Conservation (phyloP, 2,329 filamentous ascomycete genomes). For the Hyphodiscus sp. region DNA sequence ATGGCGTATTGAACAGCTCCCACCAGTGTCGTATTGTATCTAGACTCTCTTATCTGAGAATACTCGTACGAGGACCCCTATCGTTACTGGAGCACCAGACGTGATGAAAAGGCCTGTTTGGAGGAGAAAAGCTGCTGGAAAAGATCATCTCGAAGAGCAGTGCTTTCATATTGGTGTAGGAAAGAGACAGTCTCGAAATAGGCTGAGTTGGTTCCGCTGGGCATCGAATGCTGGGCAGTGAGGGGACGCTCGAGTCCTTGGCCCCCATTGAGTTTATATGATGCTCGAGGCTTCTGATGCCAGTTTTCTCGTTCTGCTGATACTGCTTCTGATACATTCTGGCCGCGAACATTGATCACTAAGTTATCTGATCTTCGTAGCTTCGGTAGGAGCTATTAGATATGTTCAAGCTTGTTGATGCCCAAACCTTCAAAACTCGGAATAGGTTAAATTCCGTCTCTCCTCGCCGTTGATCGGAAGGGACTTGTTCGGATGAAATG, state of each 20-base stretch:
- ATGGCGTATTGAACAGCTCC: neutral
- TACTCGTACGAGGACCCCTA: too few species aligned
- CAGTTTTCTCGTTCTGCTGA: too few species aligned
- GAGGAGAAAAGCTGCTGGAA: neutral
- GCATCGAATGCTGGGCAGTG: neutral
- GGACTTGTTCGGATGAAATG: too few species aligned
- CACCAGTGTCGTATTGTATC: neutral
- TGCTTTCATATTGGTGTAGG: neutral
- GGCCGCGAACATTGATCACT: too few species aligned
- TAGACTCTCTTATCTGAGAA: neutral
- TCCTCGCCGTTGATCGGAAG: too few species aligned
- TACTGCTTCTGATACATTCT: too few species aligned
- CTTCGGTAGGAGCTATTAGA: too few species aligned
- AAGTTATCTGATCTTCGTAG: too few species aligned
- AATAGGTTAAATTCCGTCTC: too few species aligned
- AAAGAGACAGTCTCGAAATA: neutral
- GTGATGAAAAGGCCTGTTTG: neutral
- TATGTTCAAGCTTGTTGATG: too few species aligned
- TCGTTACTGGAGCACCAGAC: neutral
- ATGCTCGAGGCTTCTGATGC: too few species aligned
- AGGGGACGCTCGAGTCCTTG: neutral
- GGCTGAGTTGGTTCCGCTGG: neutral
- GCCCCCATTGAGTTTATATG: neutral
- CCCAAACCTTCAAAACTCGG: too few species aligned
- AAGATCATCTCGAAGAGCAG: neutral